phyloP scores from a whole-genome alignment of 495 filamentous ascomycete genomes.

The Xylaria palmicola region DNA sequence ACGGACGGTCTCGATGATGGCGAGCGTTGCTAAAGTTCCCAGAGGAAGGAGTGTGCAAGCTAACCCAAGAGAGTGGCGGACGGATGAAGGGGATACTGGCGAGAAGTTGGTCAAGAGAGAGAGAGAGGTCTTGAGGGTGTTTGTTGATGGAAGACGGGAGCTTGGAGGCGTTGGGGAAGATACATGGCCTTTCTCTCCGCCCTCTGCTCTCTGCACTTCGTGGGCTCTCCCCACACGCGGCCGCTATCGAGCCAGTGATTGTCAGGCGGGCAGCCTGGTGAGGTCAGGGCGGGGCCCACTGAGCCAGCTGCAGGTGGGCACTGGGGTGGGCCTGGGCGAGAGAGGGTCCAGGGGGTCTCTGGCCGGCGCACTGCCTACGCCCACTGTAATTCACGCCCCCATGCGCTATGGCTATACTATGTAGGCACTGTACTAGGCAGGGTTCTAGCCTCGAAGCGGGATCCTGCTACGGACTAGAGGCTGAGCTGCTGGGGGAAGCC shows the following conservation, averaged over 20 bases:
- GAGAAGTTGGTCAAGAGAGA: slow-evolving; percentile 36
- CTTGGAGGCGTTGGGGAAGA: slow-evolving; percentile 30
- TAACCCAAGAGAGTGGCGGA: slow-evolving; percentile 25
- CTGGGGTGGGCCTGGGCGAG: background rate
- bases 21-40: slow-evolving; percentile 20
- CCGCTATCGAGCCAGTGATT: slow-evolving; percentile 4
- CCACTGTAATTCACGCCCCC: too few species aligned
- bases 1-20: slow-evolving; percentile 18
- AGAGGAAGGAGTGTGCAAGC: slow-evolving; percentile 31
- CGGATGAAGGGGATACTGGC: slow-evolving; percentile 25
- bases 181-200: slow-evolving; percentile 21
- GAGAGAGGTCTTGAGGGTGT: slow-evolving; percentile 28
- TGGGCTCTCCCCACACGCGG: slow-evolving; percentile 8
- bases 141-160: slow-evolving; percentile 23
- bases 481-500: too few species aligned
- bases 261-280: slow-evolving; percentile 11
- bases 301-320: background rate
- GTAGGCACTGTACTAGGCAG: too few species aligned
- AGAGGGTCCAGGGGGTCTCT: too few species aligned
- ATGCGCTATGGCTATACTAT: too few species aligned
- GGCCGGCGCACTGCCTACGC: too few species aligned
- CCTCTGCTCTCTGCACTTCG: too few species aligned
- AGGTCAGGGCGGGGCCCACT: slow-evolving; percentile 18
- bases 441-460: too few species aligned
- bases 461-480: too few species aligned